Evolutionary conservation across 352 stramenopile species (phyloP), one percentile per base, ranked within the genome.

Genomic region (Peronosclerospora sorghi): DNA sequence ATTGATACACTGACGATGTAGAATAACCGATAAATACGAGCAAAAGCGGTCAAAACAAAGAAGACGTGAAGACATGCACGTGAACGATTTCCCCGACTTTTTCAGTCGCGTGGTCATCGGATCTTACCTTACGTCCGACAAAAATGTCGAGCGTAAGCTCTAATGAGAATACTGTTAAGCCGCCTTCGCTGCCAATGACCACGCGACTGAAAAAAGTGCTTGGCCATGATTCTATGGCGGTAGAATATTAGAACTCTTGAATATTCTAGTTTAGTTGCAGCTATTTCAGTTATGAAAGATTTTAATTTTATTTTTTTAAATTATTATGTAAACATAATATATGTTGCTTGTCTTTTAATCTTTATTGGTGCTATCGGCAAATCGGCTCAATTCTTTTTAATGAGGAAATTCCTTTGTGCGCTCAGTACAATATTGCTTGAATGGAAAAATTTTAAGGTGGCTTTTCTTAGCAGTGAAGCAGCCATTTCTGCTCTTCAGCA

Each of bases 361-460:
- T n/a, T n/a, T n/a, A n/a, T n/a, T n/a, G n/a, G n/a, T n/a, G n/a
- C n/a, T n/a, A n/a, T n/a, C n/a, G n/a, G n/a, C n/a, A n/a, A n/a
- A n/a, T n/a, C n/a, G n/a, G n/a, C n/a, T n/a, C n/a, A n/a, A n/a
- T n/a, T n/a, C n/a, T n/a, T n/a, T n/a, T n/a, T n/a, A n/a, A n/a
- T n/a, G n/a, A 15, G 0, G 30, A 49, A 32, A 41, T 54, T 1
- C 32, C 24, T 13, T 8, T 64, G 14, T 44, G 65, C 2, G 20
- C 23, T 0, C n/a, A 63, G n/a, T 81, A 70, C 27, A 57, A 62
- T 7, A 72, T 73, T n/a, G 51, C 40, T 81, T 0, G 10, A 59
- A 1, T 81, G 64, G 63, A 14, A 39, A 15, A 32, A 70, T 13
- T 50, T 81, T 0, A 51, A 64, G n/a, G 35, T 65, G 4, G 48